Evolutionary conservation across 495 filamentous ascomycete species (phyloP), one percentile per base, ranked within the genome.

Genomic region (Xylaria castorea): DNA sequence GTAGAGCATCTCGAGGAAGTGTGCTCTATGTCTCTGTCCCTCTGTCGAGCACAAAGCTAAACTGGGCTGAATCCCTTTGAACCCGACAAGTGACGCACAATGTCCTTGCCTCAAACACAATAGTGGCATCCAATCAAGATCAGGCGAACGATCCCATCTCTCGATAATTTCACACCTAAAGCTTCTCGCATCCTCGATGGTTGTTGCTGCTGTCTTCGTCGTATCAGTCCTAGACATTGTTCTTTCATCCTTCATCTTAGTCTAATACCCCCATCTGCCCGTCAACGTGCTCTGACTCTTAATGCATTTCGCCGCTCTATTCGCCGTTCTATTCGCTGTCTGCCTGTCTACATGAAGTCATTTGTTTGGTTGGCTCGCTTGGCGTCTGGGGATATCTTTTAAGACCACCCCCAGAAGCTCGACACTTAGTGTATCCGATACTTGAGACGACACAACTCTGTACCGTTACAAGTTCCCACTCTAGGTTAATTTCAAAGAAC

Each of bases 101-200:
- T 57, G 66, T 55, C 48, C 66, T 51, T 68, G 66, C 66, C 66
- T 57, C 4, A 16, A 22, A 20, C 61, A 8, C 22, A 38, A 44
- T 44, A 42, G 48, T 51, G 44, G n/a, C 44, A 38, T 53, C 66
- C 66, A 68, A 68, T 68, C 66, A 68, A 22, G 9, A 55, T 40
- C 66, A 18, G 50, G 34, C 14, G 50, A 20, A 57, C 44, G 25
- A 64, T 64, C 50, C 66, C 66, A 22, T 38, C 66, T 40, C 32
- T 57, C 46, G 32, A 55, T 32, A 67, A 14, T 16, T 57, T 34
- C 34, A 44, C 65, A 20, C 48, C 46, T 8, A 36, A 38, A 67
- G 65, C 50, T 57, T 64, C 38, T 38, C 61, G 27, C 61, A 40
- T 63, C 38, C 38, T 42, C n/a, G 36, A 18, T 64, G 61, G 38